phyloP scores from a whole-genome alignment of 1,139 yeast species.

The Debaryomycetaceae sp. region DNA sequence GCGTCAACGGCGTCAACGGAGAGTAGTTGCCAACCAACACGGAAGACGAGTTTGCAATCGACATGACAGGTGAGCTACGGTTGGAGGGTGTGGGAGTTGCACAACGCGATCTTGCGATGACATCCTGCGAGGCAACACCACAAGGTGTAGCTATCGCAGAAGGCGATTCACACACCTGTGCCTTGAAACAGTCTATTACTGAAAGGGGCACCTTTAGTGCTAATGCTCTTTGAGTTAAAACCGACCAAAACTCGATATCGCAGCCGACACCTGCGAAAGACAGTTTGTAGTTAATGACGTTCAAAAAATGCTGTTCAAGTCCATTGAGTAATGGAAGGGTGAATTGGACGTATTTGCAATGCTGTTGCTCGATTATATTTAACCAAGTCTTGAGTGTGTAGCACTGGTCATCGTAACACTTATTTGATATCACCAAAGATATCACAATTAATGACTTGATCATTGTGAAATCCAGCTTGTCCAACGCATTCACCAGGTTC shows the following conservation, averaged over 20 bases:
- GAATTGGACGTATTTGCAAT: constrained; percentile 4
- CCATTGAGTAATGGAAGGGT: constrained; percentile 22
- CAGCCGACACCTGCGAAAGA: constrained; percentile 20
- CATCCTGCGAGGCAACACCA: background rate
- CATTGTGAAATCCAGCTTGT: constrained; percentile 13
- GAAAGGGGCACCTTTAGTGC: background rate
- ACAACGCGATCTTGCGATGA: background rate
- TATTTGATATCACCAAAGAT: constrained; percentile 45
- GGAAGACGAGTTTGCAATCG: constrained; percentile 7
- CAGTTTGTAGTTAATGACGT: constrained; percentile 27
- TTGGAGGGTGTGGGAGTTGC: constrained; percentile 1
- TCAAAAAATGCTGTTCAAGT: constrained; percentile 30
- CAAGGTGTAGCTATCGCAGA: background rate
- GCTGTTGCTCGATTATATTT: constrained; percentile 12
- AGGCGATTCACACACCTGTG: background rate
- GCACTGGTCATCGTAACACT: constrained; percentile 49
- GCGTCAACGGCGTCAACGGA: constrained; percentile 16
- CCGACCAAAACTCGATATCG: constrained; percentile 26
- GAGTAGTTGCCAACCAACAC: constrained; percentile 5
- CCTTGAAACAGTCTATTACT: background rate
- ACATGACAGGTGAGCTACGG: constrained; percentile 5
- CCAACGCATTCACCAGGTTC: constrained; percentile 15
- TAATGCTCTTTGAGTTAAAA: constrained; percentile 4
- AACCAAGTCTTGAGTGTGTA: constrained; percentile 54
- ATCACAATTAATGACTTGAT: constrained; percentile 25